Percentiles rank a stretch among this genome's conserved stretches.
Evolutionary conservation across 1,284 basidiomycete genomes (phyloP).

Genomic region (Ustilago curta): DNA sequence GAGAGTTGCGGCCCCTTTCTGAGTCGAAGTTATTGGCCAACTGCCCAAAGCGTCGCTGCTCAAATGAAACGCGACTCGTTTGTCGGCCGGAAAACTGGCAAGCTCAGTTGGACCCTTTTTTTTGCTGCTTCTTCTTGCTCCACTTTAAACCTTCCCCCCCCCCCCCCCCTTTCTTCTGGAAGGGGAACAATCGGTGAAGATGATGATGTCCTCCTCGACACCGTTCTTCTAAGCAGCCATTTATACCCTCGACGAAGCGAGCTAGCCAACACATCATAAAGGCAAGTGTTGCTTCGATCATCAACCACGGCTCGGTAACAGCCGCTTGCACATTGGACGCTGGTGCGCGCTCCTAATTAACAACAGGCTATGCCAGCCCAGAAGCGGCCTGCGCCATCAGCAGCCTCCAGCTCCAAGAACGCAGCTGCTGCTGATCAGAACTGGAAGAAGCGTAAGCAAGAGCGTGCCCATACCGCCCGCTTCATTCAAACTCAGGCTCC

Average conservation of each 20-base stretch:
- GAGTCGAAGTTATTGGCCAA: too few relatives aligned
- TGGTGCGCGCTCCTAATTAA: not conserved
- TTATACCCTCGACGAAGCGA: constrained; percentile 2
- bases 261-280: too few relatives aligned
- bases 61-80: constrained; percentile 12
- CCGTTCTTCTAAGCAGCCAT: constrained; percentile 10
- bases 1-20: constrained; percentile 7
- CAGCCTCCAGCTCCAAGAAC: constrained; percentile 11
- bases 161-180: constrained; percentile 8
- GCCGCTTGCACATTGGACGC: not conserved
- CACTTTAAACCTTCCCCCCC: too few relatives aligned
- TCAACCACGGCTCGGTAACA: too few relatives aligned
- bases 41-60: constrained; percentile 23
- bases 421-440: constrained; percentile 16
- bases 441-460: constrained; percentile 54
- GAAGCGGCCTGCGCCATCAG: constrained; percentile 31
- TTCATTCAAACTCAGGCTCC: constrained; percentile 36
- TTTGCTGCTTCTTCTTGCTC: constrained; percentile 2
- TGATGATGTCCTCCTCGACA: not conserved
- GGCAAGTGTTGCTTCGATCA: not conserved
- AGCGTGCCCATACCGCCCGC: constrained; percentile 39
- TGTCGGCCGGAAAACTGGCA: constrained; percentile 23
- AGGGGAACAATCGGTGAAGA: not conserved
- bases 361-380: constrained; percentile 26
- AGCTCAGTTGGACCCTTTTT: constrained; percentile 21